Conservation (phyloP, 2,329 filamentous ascomycete species). For the Ascochyta pisi region DNA sequence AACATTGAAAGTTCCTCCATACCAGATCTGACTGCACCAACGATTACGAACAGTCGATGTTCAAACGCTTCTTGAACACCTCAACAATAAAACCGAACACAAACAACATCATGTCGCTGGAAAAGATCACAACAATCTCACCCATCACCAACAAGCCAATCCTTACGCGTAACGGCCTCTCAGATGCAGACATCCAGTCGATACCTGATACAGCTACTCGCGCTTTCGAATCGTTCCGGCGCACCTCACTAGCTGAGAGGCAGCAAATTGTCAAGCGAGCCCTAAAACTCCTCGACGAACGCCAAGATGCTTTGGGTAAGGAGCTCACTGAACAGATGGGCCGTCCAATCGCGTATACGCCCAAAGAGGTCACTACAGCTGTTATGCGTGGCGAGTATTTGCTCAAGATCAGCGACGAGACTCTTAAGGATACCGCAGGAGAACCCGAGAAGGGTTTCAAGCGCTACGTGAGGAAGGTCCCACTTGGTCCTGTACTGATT, state of each 20-base stretch:
- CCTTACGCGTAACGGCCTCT: conserved; percentile 77
- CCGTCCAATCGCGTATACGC: conserved; percentile 85
- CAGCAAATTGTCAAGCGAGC: conserved; percentile 84
- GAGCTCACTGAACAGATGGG: conserved; percentile 97
- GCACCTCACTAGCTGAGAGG: conserved; percentile 75
- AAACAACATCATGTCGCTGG: conserved; percentile 56
- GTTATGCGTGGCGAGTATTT: conserved; percentile 86
- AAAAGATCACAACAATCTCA: conserved; percentile 79
- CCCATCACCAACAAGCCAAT: conserved; percentile 87
- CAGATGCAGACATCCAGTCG: conserved; percentile 70
- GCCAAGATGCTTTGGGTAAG: conserved; percentile 79
- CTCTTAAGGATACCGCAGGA: conserved; percentile 79
- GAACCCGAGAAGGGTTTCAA: conserved; percentile 88
- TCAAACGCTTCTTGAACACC: conserved; percentile 26
- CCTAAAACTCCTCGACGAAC: conserved; percentile 71
- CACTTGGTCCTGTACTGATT: conserved; percentile 85
- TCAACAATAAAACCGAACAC: conserved; percentile 10
- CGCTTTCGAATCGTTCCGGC: conserved; percentile 78
- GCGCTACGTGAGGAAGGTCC: conserved; percentile 86
- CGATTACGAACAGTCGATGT: conserved; percentile 2
- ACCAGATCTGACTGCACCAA: background rate
- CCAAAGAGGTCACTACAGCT: conserved; percentile 83
- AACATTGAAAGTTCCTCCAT: conserved; percentile 13
- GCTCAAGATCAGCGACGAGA: conserved; percentile 80
- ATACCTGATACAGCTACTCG: conserved; percentile 75